phyloP scores from a whole-genome alignment of 1,139 yeast species.

The Entelexis sorbosivorans region DNA sequence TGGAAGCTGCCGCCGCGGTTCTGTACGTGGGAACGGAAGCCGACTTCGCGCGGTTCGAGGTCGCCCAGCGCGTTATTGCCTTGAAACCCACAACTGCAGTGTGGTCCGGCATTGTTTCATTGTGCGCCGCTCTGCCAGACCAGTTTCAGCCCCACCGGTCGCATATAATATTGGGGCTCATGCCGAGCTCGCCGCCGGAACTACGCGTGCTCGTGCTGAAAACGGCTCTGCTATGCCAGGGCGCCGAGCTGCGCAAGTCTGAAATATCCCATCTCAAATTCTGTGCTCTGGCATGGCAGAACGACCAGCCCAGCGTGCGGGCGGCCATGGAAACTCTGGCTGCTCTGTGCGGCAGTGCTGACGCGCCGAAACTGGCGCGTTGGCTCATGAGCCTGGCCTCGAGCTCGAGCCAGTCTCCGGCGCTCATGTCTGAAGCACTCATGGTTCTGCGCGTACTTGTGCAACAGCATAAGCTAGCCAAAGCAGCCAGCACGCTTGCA shows the following conservation, averaged over 20 bases:
- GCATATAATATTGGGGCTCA: constrained; percentile 41
- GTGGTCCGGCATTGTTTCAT: constrained; percentile 28
- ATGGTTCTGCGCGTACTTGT: constrained; percentile 61
- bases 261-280: constrained; percentile 61
- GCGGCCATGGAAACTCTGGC: constrained; percentile 29
- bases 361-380: constrained; percentile 22
- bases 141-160: constrained; percentile 41
- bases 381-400: constrained; percentile 35
- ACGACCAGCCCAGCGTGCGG: constrained; percentile 17
- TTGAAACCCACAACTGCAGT: constrained; percentile 33
- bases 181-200: constrained; percentile 44
- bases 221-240: constrained; percentile 28
- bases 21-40: constrained; percentile 45
- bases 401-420: constrained; percentile 7
- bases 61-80: constrained; percentile 44
- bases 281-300: constrained; percentile 40
- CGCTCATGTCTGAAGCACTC: constrained; percentile 42
- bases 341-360: constrained; percentile 13
- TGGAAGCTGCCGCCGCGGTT: constrained; percentile 50
- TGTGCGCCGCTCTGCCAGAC: constrained; percentile 35
- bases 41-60: constrained; percentile 38
- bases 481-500: constrained; percentile 34
- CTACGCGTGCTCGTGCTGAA: constrained; percentile 50
- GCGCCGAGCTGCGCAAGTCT: constrained; percentile 21
- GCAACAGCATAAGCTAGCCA: constrained; percentile 46